phyloP scores from a whole-genome alignment of 495 filamentous ascomycete genomes.

The Cercophora samala region DNA sequence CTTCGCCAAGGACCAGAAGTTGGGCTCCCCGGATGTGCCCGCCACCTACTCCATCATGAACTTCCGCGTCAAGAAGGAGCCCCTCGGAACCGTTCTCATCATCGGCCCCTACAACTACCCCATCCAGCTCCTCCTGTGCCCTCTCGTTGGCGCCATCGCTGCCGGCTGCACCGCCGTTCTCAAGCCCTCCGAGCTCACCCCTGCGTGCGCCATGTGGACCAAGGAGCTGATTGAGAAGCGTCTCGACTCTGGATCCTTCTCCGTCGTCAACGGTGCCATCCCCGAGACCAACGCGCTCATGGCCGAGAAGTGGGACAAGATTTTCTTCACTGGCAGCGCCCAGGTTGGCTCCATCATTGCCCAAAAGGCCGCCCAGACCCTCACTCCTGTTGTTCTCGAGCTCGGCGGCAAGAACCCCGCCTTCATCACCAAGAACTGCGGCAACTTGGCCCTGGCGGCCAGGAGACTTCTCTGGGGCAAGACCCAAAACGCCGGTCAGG shows the following conservation, averaged over 20 bases:
- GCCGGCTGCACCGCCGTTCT: slow-evolving; percentile 85
- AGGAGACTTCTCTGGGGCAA: slow-evolving; percentile 86
- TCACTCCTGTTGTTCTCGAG: slow-evolving; percentile 86
- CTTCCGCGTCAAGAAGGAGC: slow-evolving; percentile 83
- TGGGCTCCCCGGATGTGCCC: slow-evolving; percentile 59
- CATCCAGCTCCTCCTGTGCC: slow-evolving; percentile 70
- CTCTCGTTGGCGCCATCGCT: slow-evolving; percentile 83
- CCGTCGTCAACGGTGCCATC: slow-evolving; percentile 74
- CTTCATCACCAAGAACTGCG: slow-evolving; percentile 71
- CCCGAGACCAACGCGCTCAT: slow-evolving; percentile 78
- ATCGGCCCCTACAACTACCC: slow-evolving; percentile 96
- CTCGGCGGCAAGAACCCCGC: slow-evolving; percentile 90
- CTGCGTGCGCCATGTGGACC: slow-evolving; percentile 69
- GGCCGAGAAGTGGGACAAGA: slow-evolving; percentile 92
- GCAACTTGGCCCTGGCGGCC: slow-evolving; percentile 77
- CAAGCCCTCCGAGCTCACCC: slow-evolving; percentile 83
- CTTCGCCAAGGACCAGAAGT: slow-evolving; percentile 78
- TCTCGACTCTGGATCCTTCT: slow-evolving; percentile 75
- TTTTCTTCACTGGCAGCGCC: slow-evolving; percentile 86
- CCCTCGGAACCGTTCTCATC: slow-evolving; percentile 75
- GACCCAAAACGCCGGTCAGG: slow-evolving; percentile 76
- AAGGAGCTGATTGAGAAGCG: slow-evolving; percentile 69
- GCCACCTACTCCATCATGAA: slow-evolving; percentile 61
- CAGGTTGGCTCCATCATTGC: slow-evolving; percentile 81
- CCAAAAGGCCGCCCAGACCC: slow-evolving; percentile 84